A percentile compares a stretch with the other conserved stretches of the same genome.
Conservation (phyloP, 139 green algal species). For the Nannochloris sp. region DNA sequence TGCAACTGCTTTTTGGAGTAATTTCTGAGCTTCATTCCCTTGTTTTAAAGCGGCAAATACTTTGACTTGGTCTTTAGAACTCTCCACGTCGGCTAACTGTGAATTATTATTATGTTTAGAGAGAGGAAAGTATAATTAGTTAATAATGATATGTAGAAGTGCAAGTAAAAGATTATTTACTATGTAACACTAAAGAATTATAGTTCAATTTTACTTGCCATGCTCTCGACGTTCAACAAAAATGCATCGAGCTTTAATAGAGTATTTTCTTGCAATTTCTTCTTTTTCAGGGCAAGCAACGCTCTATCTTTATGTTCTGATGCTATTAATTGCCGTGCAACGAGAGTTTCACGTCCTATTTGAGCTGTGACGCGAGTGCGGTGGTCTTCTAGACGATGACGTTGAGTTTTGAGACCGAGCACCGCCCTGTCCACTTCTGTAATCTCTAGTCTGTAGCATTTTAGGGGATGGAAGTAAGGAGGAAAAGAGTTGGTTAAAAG, state of each 20-base stretch:
- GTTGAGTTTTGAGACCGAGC: conserved; percentile 65
- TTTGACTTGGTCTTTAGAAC: conserved; percentile 51
- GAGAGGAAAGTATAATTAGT: neutral
- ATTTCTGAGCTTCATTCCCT: conserved; percentile 59
- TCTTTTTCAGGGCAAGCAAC: conserved; percentile 63
- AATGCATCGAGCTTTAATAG: conserved; percentile 37
- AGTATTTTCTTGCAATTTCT: conserved; percentile 57
- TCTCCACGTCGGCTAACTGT: conserved; percentile 74
- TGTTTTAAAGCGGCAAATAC: conserved; percentile 67
- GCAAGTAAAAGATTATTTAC: too few relatives aligned
- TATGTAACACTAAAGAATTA: neutral
- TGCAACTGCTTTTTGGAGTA: conserved; percentile 58
- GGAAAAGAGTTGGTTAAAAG: too few relatives aligned
- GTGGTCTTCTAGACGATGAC: conserved; percentile 56
- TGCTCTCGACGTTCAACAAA: conserved; percentile 63
- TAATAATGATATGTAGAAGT: too few relatives aligned
- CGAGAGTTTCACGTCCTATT: conserved; percentile 32
- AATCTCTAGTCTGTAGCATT: conserved; percentile 31
- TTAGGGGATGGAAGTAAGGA: too few relatives aligned
- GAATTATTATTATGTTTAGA: neutral
- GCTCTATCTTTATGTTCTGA: conserved; percentile 40
- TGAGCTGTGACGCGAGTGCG: conserved; percentile 29
- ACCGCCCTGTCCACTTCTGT: conserved; percentile 65
- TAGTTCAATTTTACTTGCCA: conserved; percentile 38
- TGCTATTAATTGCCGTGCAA: conserved; percentile 34